Conservation (phyloP, 1,284 basidiomycete genomes). For the Pseudozyma thailandica region DNA sequence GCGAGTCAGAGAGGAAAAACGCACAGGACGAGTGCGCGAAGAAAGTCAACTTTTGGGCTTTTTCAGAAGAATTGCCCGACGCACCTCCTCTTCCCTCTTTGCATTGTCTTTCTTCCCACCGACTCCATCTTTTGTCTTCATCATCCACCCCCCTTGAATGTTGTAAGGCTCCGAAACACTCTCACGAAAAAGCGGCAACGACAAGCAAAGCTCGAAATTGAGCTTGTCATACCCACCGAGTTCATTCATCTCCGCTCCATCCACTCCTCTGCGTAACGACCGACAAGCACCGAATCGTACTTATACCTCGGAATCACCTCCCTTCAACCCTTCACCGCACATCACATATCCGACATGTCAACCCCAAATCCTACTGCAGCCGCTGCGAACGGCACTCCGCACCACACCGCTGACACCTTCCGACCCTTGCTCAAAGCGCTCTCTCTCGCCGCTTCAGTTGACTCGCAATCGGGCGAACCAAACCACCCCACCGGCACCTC, state of each 20-base stretch:
- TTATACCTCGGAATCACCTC: no score
- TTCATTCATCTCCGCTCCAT: no score
- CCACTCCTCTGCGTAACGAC: no score
- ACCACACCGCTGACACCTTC: slow-evolving; percentile 59
- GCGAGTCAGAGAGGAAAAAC: background rate
- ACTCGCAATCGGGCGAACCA: slow-evolving; percentile 40
- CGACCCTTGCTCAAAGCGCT: slow-evolving; percentile 60
- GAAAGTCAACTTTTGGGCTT: background rate
- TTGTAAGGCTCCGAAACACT: no score
- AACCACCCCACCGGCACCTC: slow-evolving; percentile 41
- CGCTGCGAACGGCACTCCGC: slow-evolving; percentile 10
- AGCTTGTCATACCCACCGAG: no score
- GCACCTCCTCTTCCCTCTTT: background rate
- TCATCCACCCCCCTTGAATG: background rate
- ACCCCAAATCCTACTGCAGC: slow-evolving; percentile 10
- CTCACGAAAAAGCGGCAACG: no score
- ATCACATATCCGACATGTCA: no score
- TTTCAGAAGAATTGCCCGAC: background rate
- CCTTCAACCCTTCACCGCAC: no score
- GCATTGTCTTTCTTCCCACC: background rate
- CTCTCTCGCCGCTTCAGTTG: slow-evolving; percentile 29
- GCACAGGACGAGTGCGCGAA: background rate
- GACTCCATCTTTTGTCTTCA: no score
- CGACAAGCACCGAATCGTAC: no score
- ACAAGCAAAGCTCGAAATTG: no score